A percentile compares a stretch with the other conserved stretches of the same genome.
Evolutionary conservation across 371 early-diverging fungal species (phyloP).

Genomic region (Blakeslea trispora): DNA sequence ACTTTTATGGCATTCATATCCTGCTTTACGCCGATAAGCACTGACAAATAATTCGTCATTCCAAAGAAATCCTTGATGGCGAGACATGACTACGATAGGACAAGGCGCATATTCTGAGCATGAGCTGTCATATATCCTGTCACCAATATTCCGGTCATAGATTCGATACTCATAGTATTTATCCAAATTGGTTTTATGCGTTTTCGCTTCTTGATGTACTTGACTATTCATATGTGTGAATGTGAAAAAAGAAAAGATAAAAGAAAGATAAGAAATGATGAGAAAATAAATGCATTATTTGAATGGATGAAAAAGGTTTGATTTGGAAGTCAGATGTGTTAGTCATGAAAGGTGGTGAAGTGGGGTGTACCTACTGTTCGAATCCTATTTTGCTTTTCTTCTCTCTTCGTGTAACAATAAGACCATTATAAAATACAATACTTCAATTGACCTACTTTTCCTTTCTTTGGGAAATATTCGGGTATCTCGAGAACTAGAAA

Average conservation of each 20-base stretch:
- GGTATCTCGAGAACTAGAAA: too few species aligned
- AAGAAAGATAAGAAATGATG: background rate
- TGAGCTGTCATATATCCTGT: background rate
- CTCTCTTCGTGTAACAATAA: too few species aligned
- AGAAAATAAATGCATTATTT: background rate
- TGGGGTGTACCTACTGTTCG: too few species aligned
- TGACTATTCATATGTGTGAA: conserved; percentile 4
- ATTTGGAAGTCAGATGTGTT: background rate
- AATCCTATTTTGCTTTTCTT: too few species aligned
- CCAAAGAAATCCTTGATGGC: conserved; percentile 35
- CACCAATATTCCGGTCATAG: conserved; percentile 26
- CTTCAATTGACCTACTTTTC: too few species aligned
- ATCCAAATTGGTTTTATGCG: conserved; percentile 9
- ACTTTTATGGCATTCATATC: conserved; percentile 32
- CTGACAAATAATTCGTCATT: conserved; percentile 31
- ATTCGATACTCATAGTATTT: conserved; percentile 39
- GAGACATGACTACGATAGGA: conserved; percentile 29
- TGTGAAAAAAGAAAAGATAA: background rate
- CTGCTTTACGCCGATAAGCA: conserved; percentile 22
- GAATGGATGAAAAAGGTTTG: too few species aligned
- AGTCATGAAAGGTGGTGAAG: too few species aligned
- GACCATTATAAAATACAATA: too few species aligned
- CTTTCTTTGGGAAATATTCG: too few species aligned
- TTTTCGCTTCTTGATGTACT: background rate
- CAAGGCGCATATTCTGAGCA: conserved; percentile 25